A percentile compares a stretch with the other conserved stretches of the same genome.
phyloP scores from a whole-genome alignment of 2,329 filamentous ascomycete genomes.

The Clarireedia paspali region DNA sequence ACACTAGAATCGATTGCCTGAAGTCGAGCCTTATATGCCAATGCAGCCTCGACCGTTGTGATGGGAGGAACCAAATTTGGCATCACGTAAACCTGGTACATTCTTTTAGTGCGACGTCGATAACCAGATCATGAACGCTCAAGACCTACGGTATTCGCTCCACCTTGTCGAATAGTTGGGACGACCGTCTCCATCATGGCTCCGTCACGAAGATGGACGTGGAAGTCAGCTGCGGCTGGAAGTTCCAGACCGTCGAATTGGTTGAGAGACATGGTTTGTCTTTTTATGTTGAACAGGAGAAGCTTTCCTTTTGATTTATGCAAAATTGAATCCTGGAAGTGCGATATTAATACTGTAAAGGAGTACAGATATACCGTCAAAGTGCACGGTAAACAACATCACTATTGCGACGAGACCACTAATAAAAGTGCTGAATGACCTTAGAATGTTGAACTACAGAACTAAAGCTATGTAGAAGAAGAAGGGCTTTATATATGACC shows the following conservation, averaged over 20 bases:
- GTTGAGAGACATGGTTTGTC: background rate
- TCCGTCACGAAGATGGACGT: constrained; percentile 26
- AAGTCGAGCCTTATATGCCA: constrained; percentile 58
- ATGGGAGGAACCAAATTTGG: constrained; percentile 58
- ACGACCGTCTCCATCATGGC: constrained; percentile 50
- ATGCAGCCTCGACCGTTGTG: constrained; percentile 48
- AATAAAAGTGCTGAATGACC: no score
- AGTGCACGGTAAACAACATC: no score
- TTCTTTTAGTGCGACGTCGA: background rate
- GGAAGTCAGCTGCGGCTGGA: constrained; percentile 56
- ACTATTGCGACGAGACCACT: no score
- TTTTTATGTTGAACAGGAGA: background rate
- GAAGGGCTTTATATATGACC: no score
- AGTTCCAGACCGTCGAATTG: constrained; percentile 36
- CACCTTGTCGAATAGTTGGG: constrained; percentile 49
- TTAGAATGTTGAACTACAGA: no score
- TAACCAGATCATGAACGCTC: background rate
- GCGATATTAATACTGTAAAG: no score
- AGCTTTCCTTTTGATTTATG: background rate
- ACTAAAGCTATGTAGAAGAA: no score
- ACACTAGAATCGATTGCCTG: constrained; percentile 53
- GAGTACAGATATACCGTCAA: no score
- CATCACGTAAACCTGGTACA: constrained; percentile 22
- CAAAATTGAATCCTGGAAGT: background rate
- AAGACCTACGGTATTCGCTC: constrained; percentile 45